Evolutionary conservation across 2,329 filamentous ascomycete species (phyloP).

Genomic region (Monosporascus sp.): DNA sequence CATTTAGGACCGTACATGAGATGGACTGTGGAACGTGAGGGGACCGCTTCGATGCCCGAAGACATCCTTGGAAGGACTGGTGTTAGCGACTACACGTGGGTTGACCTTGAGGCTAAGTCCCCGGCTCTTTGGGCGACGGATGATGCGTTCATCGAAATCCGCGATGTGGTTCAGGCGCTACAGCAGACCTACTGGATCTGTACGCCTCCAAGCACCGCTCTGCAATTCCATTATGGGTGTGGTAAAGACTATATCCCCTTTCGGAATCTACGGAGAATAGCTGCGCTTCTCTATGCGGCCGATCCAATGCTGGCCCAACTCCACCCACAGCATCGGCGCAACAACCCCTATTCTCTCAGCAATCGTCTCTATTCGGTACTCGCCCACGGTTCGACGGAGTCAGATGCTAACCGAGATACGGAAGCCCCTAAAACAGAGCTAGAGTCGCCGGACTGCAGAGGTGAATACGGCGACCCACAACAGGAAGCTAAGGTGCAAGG

Average conservation of each 20-base stretch:
- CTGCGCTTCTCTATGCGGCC: conserved; percentile 12
- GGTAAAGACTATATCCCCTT: conserved; percentile 13
- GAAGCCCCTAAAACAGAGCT: not conserved
- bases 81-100: conserved; percentile 1
- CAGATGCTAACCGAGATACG: not conserved
- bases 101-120: conserved; percentile 9
- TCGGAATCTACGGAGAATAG: conserved; percentile 9
- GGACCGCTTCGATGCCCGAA: not conserved
- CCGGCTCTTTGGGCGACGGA: conserved; percentile 15
- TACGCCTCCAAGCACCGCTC: conserved; percentile 1
- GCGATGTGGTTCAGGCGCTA: conserved; percentile 6
- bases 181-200: conserved; percentile 9
- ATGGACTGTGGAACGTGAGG: not conserved
- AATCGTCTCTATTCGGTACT: conserved; percentile 13
- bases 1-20: too few species aligned
- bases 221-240: conserved; percentile 17
- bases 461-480: not conserved
- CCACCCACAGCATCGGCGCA: conserved; percentile 9
- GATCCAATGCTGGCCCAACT: conserved; percentile 18
- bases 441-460: not conserved
- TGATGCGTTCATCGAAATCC: conserved; percentile 13
- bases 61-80: not conserved
- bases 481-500: too few species aligned
- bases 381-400: conserved; percentile 4
- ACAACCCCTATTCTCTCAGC: conserved; percentile 2